Evolutionary conservation across 176 grass and related monocot species (phyloP), one percentile per base, ranked within the genome.

Genomic region (Carex kokanica): DNA sequence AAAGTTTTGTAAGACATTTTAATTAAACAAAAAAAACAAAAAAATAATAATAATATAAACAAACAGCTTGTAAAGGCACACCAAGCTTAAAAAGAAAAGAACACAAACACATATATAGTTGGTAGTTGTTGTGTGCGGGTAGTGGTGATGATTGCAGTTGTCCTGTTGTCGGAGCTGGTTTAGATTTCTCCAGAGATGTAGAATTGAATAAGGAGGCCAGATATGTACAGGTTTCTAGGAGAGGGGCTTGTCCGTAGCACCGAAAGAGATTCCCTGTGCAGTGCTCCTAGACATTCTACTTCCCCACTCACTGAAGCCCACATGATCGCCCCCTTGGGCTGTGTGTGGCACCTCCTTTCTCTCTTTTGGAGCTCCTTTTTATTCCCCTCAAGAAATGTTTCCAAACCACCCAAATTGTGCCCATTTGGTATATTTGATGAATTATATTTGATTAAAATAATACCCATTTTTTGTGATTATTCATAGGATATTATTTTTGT

Each of bases 231-330:
- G 47, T 49, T 17, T 29, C 36, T 17, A 52, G 20, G 15, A 49
- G 25, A 43, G 29, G 41, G 56, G 60, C 58, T 43, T 43, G 34
- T 80, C 60, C 34, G 47, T 63, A 21, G 64, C 62, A 47, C 63
- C 62, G 40, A 40, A 29, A 25, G 43, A 85, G 82, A 88, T 88
- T 88, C 83, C 64, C 82, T 62, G 60, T 31, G 20, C 40, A 73
- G 40, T 24, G 69, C 34, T 7, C 66, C 34, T 79, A 59, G 70
- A 70, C 70, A 84, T 84, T 88, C 86, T 84, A 21, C 51, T 80
- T 56, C 25, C 32, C 66, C 47, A 68, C 16, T 59, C 47, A 68
- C 17, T 59, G 43, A 18, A 70, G 70, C 82, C 82, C 83, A 83
- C 78, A 77, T 65, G 80, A 67, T 71, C 62, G 49, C 64, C 74